phyloP scores from a whole-genome alignment of 768 basidiomycete genomes.

The Boletus rex-veris region DNA sequence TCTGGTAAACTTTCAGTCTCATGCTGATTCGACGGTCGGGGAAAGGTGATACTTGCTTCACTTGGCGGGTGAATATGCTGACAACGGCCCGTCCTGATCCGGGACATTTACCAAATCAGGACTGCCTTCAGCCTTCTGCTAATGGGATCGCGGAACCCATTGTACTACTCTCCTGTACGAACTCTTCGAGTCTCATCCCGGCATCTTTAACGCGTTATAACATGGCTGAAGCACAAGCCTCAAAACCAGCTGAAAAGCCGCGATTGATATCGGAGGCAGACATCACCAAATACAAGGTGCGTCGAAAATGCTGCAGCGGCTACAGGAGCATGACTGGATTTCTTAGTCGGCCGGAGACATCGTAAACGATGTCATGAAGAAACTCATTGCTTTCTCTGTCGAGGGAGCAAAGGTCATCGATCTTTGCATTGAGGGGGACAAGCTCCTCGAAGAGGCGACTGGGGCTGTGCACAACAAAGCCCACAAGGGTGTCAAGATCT shows the following conservation, averaged over 20 bases:
- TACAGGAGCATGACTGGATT: constrained; percentile 2
- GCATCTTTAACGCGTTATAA: constrained; percentile 1
- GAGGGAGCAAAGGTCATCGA: constrained; percentile 89
- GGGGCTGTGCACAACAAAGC: constrained; percentile 85
- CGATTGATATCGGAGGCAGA: constrained; percentile 64
- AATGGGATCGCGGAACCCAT: constrained; percentile 3
- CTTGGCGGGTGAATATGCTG: too few relatives aligned
- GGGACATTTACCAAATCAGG: constrained; percentile 27
- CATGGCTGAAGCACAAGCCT: constrained; percentile 62
- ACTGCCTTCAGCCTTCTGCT: not conserved
- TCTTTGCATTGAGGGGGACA: constrained; percentile 91
- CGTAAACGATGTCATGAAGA: constrained; percentile 79
- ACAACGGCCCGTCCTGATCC: not conserved
- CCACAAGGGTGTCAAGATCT: constrained; percentile 82
- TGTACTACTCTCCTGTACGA: constrained; percentile 5
- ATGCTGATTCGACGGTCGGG: not conserved
- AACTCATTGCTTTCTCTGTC: constrained; percentile 68
- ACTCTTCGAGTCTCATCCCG: not conserved
- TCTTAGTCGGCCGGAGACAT: constrained; percentile 86
- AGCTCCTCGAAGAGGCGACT: constrained; percentile 83
- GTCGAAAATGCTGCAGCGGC: constrained; percentile 20
- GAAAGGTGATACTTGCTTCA: too few relatives aligned
- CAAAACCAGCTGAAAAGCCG: constrained; percentile 46
- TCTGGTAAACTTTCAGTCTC: not conserved
- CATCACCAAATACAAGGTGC: constrained; percentile 85